Evolutionary conservation across 2,329 filamentous ascomycete species (phyloP).

Genomic region (Monosporascus sp.): DNA sequence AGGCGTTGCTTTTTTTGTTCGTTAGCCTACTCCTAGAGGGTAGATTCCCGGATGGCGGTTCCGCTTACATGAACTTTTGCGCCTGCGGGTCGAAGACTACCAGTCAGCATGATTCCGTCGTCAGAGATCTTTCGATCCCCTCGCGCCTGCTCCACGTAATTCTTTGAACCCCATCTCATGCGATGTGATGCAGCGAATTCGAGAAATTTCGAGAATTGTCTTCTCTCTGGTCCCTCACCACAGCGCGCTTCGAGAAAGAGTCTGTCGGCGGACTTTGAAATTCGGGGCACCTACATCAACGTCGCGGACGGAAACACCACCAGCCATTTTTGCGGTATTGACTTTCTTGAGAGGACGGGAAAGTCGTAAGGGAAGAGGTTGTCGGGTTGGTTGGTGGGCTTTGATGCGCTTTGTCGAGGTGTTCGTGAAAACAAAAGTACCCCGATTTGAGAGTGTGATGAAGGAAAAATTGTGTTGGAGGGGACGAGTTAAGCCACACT

Average conservation of each 20-base stretch:
- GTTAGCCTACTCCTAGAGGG: neutral
- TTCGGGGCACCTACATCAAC: constrained; percentile 64
- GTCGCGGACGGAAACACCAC: constrained; percentile 78
- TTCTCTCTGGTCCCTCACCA: neutral
- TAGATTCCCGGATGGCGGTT: neutral
- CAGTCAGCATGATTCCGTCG: constrained; percentile 69
- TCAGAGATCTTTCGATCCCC: constrained; percentile 69
- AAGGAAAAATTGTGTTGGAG: neutral
- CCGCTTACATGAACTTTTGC: constrained; percentile 69
- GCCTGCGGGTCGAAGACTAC: constrained; percentile 52
- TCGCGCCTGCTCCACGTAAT: constrained; percentile 57
- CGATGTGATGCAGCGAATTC: constrained; percentile 21
- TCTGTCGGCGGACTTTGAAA: constrained; percentile 11
- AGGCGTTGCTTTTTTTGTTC: constrained; percentile 48
- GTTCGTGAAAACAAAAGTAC: neutral
- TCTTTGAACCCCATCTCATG: constrained; percentile 7
- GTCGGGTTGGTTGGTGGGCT: neutral
- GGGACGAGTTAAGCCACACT: neutral
- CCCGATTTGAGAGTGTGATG: neutral
- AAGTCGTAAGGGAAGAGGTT: neutral
- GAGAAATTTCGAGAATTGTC: neutral
- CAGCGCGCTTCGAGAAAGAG: neutral
- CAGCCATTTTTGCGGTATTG: constrained; percentile 66
- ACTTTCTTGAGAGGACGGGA: constrained; percentile 7
- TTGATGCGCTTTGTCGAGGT: neutral